Percentiles rank a stretch among this genome's conserved stretches.
phyloP scores from a whole-genome alignment of 495 filamentous ascomycete species.

The Choiromyces venosus region DNA sequence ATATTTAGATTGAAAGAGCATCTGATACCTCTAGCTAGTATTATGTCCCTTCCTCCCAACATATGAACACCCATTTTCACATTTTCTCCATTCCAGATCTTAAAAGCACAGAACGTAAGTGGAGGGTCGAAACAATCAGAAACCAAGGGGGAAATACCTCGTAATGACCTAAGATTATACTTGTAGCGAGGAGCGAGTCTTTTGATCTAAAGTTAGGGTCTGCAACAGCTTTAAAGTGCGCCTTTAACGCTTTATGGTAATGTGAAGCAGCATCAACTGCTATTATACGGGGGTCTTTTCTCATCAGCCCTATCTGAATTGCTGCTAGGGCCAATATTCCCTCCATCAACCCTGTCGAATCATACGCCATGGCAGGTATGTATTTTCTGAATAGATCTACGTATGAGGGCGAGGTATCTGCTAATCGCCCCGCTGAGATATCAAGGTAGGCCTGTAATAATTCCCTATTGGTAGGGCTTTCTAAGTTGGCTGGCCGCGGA shows the following conservation, averaged over 20 bases:
- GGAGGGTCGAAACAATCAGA: neutral
- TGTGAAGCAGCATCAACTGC: slow-evolving; percentile 34
- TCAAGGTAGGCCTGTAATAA: slow-evolving; percentile 35
- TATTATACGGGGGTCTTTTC: slow-evolving; percentile 28
- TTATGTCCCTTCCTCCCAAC: slow-evolving; percentile 38
- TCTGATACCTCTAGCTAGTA: slow-evolving; percentile 33
- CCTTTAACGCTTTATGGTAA: slow-evolving; percentile 32
- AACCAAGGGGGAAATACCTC: slow-evolving; percentile 21
- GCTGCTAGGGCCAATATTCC: slow-evolving; percentile 35
- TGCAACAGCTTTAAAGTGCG: slow-evolving; percentile 26
- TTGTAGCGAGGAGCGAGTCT: slow-evolving; percentile 31
- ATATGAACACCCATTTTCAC: slow-evolving; percentile 41
- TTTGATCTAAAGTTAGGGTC: slow-evolving; percentile 20
- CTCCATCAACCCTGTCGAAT: slow-evolving; percentile 37
- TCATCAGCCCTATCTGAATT: slow-evolving; percentile 35
- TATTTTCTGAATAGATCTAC: slow-evolving; percentile 38
- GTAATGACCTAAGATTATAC: slow-evolving; percentile 37
- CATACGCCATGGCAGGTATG: slow-evolving; percentile 40
- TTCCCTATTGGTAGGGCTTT: slow-evolving; percentile 33
- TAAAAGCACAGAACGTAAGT: slow-evolving; percentile 11
- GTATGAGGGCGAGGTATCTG: slow-evolving; percentile 38
- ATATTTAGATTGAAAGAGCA: neutral
- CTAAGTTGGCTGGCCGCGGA: slow-evolving; percentile 20
- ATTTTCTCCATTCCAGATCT: slow-evolving; percentile 41
- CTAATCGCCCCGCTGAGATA: slow-evolving; percentile 32